Evolutionary conservation across 129 eudicot species (phyloP), one percentile per base, ranked within the genome.

Genomic region (Flaveria trinervia): DNA sequence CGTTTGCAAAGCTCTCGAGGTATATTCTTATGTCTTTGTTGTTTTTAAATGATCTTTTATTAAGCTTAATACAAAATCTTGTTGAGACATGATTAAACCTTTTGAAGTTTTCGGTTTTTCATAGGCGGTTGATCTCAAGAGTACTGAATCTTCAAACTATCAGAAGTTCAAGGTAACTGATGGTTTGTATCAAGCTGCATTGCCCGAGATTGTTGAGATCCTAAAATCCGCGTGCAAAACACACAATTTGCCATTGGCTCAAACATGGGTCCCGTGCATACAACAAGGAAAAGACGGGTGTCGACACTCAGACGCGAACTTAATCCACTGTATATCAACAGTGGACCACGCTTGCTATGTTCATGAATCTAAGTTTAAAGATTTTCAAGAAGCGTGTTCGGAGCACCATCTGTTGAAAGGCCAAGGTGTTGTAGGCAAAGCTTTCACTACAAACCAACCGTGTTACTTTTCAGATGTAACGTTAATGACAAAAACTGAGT

Each of bases 1-100:
- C 30, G 91, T 93, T 71, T 89, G 97, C 70, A 79, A 83, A 84
- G 97, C 98, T 79, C 98, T 93, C 33, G 88, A 90, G 97, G 98
- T 93, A 65, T 66, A 79, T 57, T 60, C 75, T 48, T 67, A 12
- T 33, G 66, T 15, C 50, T 66, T 10, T 56, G 20, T 64, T 57
- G 9, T 17, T 11, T 7, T 17, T 23, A 12, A 0, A 25, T 11
- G 43, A 61, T 11, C n/a, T 3, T 61, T 61, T 25, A 11, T 25
- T 26, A 36, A 25, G 26, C 41, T 6, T 43, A 36, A 73, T 73
- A 64, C 39, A 25, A 22, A 48, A 33, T 50, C 46, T 59, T 76
- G 49, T 48, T 30, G 52, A 59, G 57, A 49, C 48, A 44, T 26
- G 14, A 30, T 68, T 65, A 10, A 62, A 46, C 14, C 10, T 70